Evolutionary conservation across 83 land plant species (phyloP), one percentile per base, ranked within the genome.

Genomic region (Picea mariana): DNA sequence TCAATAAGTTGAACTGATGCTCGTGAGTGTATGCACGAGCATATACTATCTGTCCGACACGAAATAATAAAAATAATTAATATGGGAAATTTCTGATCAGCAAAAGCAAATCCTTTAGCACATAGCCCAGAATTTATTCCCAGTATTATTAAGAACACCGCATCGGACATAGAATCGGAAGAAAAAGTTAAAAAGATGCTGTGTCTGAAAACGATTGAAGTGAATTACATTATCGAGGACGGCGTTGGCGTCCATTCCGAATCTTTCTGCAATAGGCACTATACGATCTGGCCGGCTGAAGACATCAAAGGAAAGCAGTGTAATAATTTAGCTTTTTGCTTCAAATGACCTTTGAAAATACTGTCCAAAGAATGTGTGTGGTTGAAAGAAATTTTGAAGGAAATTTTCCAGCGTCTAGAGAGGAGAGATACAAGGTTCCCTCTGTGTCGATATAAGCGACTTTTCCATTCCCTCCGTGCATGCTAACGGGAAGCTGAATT

Each of bases 401-500:
- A 34, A 59, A 80, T 5, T 40, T 9, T 21, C 16, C 17, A 44
- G 27, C 6, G 75, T 83, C 60, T 65, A 68, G 77, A 52, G 69
- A 55, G 58, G 75, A 67, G 80, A 79, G 89, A 83, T 95, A 97
- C 99, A 97, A 97, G 82, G 99, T 97, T 81, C 99, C 99, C 83
- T 97, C 98, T 6, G 96, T 97, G 83, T 97, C 99, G 76, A 97
- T 94, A 83, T 93, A 97, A 11, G 99, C 98, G 64, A 97, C 98
- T 71, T 97, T 97, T 55, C 99, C 99, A 62, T 95, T 97, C 20
- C 98, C 99, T 77, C 99, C 99, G 44, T 80, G 91, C 98, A 95
- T 92, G 86, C 87, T 85, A 8, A 92, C 76, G 1, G 99, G 99
- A 82, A 97, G 98, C 98, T 97, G 96, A 81, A 79, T 75, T 11